Percentiles rank a stretch among this genome's conserved stretches.
phyloP scores from a whole-genome alignment of 2,329 filamentous ascomycete genomes.

The Emergomyces orientalis region DNA sequence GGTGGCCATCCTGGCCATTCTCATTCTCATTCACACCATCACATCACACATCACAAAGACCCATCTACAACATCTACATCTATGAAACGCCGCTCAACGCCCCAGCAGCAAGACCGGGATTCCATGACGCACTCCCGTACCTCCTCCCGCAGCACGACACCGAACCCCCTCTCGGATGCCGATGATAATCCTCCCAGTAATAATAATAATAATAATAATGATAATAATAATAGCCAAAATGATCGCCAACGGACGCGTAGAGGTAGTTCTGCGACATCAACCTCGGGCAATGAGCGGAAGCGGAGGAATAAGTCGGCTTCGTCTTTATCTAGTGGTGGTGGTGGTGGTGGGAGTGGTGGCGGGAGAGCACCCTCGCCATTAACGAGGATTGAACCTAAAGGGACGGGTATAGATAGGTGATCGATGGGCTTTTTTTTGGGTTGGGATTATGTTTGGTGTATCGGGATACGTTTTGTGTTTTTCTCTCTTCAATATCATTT shows the following conservation, averaged over 20 bases:
- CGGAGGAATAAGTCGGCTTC: conserved; percentile 8
- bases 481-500: background rate
- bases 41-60: conserved; percentile 22
- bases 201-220: conserved; percentile 16
- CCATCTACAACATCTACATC: conserved; percentile 13
- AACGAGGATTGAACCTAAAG: conserved; percentile 8
- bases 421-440: background rate
- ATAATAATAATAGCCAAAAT: conserved; percentile 21
- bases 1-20: background rate
- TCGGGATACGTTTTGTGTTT: background rate
- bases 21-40: conserved; percentile 19
- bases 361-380: conserved; percentile 14
- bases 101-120: conserved; percentile 15
- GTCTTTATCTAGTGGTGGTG: background rate
- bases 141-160: conserved; percentile 35
- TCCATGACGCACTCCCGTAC: conserved; percentile 34
- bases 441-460: background rate
- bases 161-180: conserved; percentile 23
- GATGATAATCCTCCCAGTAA: conserved; percentile 26
- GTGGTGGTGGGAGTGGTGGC: conserved; percentile 1
- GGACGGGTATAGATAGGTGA: background rate
- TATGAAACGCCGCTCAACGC: conserved; percentile 10
- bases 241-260: conserved; percentile 29
- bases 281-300: conserved; percentile 22
- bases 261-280: conserved; percentile 26